A percentile compares a stretch with the other conserved stretches of the same genome.
Conservation (phyloP, 1,139 yeast genomes). For the Debaryomyces sp. region DNA sequence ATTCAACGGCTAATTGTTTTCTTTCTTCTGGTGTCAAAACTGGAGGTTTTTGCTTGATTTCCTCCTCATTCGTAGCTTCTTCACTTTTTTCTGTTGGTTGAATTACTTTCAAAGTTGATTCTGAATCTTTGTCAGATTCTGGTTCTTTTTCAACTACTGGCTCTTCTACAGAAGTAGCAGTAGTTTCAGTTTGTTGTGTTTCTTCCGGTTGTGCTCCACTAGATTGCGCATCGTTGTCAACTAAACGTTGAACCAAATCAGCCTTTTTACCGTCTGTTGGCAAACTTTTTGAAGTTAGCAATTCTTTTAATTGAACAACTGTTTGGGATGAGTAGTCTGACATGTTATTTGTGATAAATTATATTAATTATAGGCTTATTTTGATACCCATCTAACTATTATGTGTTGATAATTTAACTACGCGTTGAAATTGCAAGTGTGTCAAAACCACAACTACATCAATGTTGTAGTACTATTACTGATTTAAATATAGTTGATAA, state of each 20-base stretch:
- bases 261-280: slow-evolving; percentile 81
- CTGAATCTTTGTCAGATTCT: slow-evolving; percentile 9
- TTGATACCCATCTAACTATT: not conserved
- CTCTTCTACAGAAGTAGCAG: slow-evolving; percentile 11
- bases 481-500: not conserved
- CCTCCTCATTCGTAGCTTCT: slow-evolving; percentile 15
- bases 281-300: slow-evolving; percentile 68
- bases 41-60: slow-evolving; percentile 35
- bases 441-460: slow-evolving; percentile 2
- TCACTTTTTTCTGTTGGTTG: slow-evolving; percentile 16
- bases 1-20: slow-evolving; percentile 67
- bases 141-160: slow-evolving; percentile 9
- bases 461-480: not conserved
- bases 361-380: not conserved
- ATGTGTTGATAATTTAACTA: slow-evolving; percentile 6
- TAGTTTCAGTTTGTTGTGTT: slow-evolving; percentile 13
- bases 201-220: slow-evolving; percentile 13
- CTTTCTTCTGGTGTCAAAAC: slow-evolving; percentile 67
- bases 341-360: slow-evolving; percentile 34
- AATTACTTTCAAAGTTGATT: slow-evolving; percentile 16
- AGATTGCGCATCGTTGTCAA: slow-evolving; percentile 30
- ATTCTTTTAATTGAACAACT: slow-evolving; percentile 83
- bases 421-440: slow-evolving; percentile 8
- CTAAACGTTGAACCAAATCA: slow-evolving; percentile 74
- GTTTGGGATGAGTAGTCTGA: slow-evolving; percentile 65